Base-by-base conservation (phyloP, 2,329 filamentous ascomycete species). In the Lasiodiplodia hormozganensis region DNA sequence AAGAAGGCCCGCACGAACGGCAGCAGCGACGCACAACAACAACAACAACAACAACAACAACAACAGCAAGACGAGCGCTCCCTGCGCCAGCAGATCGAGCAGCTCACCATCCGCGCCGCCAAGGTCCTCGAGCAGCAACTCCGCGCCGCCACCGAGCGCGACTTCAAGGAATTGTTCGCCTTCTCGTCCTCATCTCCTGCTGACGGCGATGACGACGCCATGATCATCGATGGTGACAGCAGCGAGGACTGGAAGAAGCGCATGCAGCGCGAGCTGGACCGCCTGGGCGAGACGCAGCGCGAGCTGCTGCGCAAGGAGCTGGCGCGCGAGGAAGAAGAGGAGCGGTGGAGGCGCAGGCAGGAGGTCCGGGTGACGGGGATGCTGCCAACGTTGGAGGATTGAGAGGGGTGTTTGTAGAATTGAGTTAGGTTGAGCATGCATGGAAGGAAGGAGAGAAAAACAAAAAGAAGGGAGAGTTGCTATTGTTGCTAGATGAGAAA, bases 41-140 rank as follows among this genome's bases (percentile, higher is more conserved):
- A 76, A n/a, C 67, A 74, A 25, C 58, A 36, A 67, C 69, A 21
- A 71, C 75, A 3, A 54, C 23, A 76, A n/a, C 67, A 74, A 25
- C 58, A 36, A 66, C 69, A 21, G 71, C 75, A 3, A 54, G 80
- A 14, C 68, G 60, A 2, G 71, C 2, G 21, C 43, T 8, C 18
- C 21, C 68, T 75, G 34, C 52, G 36, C 67, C 69, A 23, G 71
- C 75, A 4, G 54, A 80, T n/a, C 68, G 60, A 2, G 71, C 3
- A 74, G 4, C 69, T 83, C 53, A 76, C 77, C 54, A 67, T 70
- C 6, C 79, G 77, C 54, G 81, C 82, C 12, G 65, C 84, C 34
- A 70, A 73, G 4, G 75, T 78, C 40, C 73, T 85, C 2, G 80
- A 83, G 67, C 72, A 76, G 36, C 79, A 84, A 72, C 75, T 85